Evolutionary conservation across 129 eudicot genomes (phyloP).

Genomic region (Flaveria brownii): DNA sequence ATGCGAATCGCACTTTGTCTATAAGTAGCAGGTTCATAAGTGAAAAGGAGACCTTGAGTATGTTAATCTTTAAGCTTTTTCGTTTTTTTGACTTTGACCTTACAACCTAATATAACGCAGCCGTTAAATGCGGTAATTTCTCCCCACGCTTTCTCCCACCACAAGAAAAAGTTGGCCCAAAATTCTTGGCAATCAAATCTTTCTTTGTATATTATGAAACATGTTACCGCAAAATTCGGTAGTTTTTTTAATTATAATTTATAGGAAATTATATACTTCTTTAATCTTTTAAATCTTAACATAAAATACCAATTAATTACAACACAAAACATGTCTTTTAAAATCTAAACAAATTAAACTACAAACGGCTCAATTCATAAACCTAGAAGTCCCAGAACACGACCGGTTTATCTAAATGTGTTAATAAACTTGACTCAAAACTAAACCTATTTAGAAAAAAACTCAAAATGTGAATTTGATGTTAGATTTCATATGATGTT

Average conservation of each 20-base stretch:
- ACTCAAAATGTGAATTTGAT: no score
- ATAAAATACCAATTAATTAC: background rate
- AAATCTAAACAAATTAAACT: no score
- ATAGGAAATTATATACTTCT: background rate
- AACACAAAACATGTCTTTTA: no score
- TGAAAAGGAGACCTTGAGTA: background rate
- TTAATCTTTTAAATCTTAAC: background rate
- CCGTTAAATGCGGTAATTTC: slow-evolving; percentile 5
- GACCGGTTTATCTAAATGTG: no score
- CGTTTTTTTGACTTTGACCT: background rate
- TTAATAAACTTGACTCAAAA: no score
- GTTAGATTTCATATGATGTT: no score
- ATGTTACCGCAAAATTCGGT: background rate
- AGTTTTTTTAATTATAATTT: background rate
- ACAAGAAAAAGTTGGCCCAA: background rate
- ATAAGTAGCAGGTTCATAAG: background rate
- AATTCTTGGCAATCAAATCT: background rate
- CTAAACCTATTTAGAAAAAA: no score
- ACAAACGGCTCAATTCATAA: no score
- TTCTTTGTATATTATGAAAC: background rate
- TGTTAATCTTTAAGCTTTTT: background rate
- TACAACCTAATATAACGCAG: background rate
- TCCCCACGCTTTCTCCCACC: background rate
- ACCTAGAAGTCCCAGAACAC: no score
- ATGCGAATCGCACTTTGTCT: slow-evolving; percentile 9